These are phyloP conservation scores for Dictyostelium firmibasis DNA, from an alignment of 78 protist genomes.

Conservation along the genomic window DNA sequence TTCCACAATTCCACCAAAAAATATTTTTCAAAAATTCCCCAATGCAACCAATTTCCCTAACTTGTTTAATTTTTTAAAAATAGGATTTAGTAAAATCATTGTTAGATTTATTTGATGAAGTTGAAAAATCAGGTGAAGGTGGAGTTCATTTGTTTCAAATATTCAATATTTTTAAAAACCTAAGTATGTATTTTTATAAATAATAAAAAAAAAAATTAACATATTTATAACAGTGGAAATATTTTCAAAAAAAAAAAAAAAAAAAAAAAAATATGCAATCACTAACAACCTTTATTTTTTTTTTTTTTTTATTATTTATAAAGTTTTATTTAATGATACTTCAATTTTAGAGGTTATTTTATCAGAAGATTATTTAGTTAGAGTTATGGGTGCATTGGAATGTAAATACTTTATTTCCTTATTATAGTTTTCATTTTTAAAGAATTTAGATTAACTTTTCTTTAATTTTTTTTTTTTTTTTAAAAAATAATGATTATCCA, in stretches of 20 bases:
- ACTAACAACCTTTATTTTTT: no score
- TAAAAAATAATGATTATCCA: no score
- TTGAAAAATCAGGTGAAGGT: constrained; percentile 56
- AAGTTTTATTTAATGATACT: constrained; percentile 81
- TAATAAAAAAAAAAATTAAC: neutral
- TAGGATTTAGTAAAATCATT: constrained; percentile 79
- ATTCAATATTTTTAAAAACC: constrained; percentile 56
- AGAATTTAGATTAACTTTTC: neutral
- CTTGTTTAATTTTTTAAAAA: neutral
- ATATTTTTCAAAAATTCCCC: no score
- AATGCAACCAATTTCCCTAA: neutral
- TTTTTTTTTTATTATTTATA: neutral
- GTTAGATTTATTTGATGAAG: constrained; percentile 63
- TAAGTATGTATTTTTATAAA: constrained; percentile 53
- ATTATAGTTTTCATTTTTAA: neutral
- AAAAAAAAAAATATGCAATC: neutral
- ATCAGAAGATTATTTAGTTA: constrained; percentile 77
- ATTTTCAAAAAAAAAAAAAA: no score
- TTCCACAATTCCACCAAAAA: neutral
- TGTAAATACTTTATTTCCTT: constrained; percentile 35
- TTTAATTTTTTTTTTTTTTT: neutral
- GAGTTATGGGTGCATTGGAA: constrained; percentile 89
- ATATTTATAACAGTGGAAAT: no score
- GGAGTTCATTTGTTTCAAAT: constrained; percentile 28
- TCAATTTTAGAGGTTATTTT: constrained; percentile 74